Evolutionary conservation across 2,329 filamentous ascomycete species (phyloP).

Genomic region (Cytospora chrysosperma): DNA sequence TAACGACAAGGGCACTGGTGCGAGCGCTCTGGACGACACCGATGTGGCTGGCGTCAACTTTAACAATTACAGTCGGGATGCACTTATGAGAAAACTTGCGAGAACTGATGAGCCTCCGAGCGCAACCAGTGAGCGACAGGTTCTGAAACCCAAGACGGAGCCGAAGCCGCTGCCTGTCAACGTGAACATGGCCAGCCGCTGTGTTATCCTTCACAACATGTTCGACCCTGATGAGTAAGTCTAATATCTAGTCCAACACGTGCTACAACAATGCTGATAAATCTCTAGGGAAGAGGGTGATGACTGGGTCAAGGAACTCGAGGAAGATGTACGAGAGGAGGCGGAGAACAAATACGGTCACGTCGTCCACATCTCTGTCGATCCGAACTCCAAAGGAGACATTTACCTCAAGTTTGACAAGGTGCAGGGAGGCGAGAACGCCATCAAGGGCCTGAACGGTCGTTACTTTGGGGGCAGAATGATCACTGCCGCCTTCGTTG

Average conservation of each 20-base stretch:
- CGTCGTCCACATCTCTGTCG: constrained; percentile 94
- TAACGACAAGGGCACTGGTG: constrained; percentile 85
- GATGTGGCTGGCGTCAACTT: constrained; percentile 98
- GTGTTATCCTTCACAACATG: constrained; percentile 92
- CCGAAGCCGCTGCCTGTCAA: constrained; percentile 74
- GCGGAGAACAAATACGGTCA: constrained; percentile 95
- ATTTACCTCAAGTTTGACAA: constrained; percentile 99
- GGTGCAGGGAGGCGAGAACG: constrained; percentile 92
- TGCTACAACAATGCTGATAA: constrained; percentile 34
- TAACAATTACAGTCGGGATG: constrained; percentile 98
- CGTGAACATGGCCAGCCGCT: constrained; percentile 89
- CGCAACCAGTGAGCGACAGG: constrained; percentile 67
- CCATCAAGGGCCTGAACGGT: constrained; percentile 95
- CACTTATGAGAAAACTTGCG: constrained; percentile 97
- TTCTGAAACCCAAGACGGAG: constrained; percentile 76
- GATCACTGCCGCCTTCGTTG: constrained; percentile 93
- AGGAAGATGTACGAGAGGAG: constrained; percentile 89
- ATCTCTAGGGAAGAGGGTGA: constrained; percentile 77
- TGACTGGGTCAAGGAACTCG: constrained; percentile 86
- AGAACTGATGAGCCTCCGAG: constrained; percentile 81
- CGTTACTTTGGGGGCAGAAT: constrained; percentile 90
- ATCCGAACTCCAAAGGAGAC: constrained; percentile 90
- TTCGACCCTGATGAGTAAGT: constrained; percentile 90
- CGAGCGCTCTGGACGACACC: constrained; percentile 93
- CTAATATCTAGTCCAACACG: background rate